These are phyloP conservation scores for Strobilomyces confusus DNA, from an alignment of 768 basidiomycete genomes.

Conservation along the genomic window DNA sequence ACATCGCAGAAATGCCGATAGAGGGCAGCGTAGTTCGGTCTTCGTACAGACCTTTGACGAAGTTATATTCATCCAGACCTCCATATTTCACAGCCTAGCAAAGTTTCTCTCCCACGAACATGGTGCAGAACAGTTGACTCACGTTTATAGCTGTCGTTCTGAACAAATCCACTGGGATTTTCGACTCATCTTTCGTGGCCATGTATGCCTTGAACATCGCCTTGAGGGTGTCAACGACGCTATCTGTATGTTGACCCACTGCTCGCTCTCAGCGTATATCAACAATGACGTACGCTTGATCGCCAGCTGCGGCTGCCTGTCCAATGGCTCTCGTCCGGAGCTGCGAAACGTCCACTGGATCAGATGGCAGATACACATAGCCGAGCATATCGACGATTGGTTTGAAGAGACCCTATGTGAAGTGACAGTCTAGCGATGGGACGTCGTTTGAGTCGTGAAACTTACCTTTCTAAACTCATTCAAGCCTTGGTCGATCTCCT, in stretches of 20 bases:
- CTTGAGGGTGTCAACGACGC: slow-evolving; percentile 70
- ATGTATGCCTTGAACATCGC: slow-evolving; percentile 68
- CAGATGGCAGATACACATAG: slow-evolving; percentile 63
- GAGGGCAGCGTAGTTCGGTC: slow-evolving; percentile 72
- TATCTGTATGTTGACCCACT: slow-evolving; percentile 26
- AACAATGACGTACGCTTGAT: slow-evolving; percentile 31
- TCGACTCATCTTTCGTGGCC: slow-evolving; percentile 68
- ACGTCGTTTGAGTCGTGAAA: slow-evolving; percentile 2
- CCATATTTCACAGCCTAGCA: slow-evolving; percentile 68
- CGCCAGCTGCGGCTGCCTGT: slow-evolving; percentile 47
- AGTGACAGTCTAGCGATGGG: neutral
- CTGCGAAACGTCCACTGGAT: slow-evolving; percentile 63
- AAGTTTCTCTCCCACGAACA: slow-evolving; percentile 1
- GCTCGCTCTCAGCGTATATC: neutral
- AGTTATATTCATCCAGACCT: slow-evolving; percentile 70
- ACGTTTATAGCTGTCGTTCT: slow-evolving; percentile 51
- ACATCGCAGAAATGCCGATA: slow-evolving; percentile 64
- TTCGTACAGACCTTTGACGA: slow-evolving; percentile 62
- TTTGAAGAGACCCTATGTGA: slow-evolving; percentile 53
- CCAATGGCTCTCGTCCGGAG: slow-evolving; percentile 72
- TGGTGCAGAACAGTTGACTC: slow-evolving; percentile 15
- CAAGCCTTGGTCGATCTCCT: slow-evolving; percentile 46
- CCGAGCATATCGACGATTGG: slow-evolving; percentile 80
- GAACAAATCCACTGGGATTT: slow-evolving; percentile 79
- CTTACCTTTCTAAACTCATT: slow-evolving; percentile 59